A percentile compares a stretch with the other conserved stretches of the same genome.
Conservation (phyloP, 2,329 filamentous ascomycete species). For the Apiospora pterosperma region DNA sequence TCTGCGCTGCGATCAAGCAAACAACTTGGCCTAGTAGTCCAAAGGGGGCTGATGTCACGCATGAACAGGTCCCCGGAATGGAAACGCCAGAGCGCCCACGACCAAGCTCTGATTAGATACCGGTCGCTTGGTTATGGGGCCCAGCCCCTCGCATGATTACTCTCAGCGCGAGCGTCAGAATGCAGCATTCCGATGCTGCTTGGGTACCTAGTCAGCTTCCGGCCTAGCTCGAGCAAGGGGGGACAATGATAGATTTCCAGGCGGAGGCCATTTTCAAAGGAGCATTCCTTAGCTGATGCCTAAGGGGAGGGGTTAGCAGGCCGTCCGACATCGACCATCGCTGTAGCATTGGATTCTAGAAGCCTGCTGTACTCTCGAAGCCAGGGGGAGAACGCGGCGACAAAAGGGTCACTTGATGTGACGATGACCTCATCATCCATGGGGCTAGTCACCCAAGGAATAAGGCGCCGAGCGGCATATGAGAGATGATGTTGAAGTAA, state of each 20-base stretch:
- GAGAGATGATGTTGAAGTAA: background rate
- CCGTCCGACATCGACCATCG: background rate
- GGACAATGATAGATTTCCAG: background rate
- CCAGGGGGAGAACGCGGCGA: background rate
- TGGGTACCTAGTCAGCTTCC: background rate
- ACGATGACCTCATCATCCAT: background rate
- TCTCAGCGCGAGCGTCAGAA: background rate
- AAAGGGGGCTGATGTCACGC: constrained; percentile 15
- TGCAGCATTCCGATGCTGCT: background rate
- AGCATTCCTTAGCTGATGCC: background rate
- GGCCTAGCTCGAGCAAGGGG: background rate
- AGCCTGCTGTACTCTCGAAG: background rate
- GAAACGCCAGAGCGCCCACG: background rate
- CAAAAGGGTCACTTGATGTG: background rate
- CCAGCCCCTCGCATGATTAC: background rate
- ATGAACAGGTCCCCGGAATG: constrained; percentile 8
- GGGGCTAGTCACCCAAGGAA: background rate
- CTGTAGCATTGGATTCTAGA: background rate
- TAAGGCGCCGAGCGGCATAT: background rate
- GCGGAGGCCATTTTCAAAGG: background rate
- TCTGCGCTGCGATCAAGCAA: background rate
- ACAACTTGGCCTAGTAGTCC: background rate
- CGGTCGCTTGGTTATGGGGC: background rate
- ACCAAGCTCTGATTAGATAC: background rate
- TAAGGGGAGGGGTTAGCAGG: background rate